Evolutionary conservation across 202 grass and related monocot species (phyloP), one percentile per base, ranked within the genome.

Genomic region (Eragrostis tef): DNA sequence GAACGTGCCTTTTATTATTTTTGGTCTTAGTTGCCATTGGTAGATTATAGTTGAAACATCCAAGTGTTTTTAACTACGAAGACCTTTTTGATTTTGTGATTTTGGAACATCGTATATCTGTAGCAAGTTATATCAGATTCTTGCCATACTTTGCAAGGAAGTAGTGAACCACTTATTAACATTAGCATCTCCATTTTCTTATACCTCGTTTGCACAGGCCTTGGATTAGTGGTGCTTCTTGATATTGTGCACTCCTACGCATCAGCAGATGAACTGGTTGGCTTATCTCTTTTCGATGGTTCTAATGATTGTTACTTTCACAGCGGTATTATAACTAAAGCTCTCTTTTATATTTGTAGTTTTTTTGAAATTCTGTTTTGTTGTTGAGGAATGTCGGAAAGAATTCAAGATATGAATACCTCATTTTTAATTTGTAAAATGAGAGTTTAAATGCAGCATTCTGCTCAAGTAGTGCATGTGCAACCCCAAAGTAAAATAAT

Each of bases 181-280:
- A 50, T 84, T 73, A 76, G 60, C 51, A 82, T 78, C 39, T 73
- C 47, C 57, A 50, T 69, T 79, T 85, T 72, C 31, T 56, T 71
- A 36, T 73, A 43, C 26, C 51, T 73, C 43, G 50, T 58, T 73
- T 87, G 50, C 20, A 77, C 77, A 97, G 94, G 92, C 53, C 92
- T 94, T 46, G 94, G 92, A 53, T 91, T 98, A 73, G 62, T 91
- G 75, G 90, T 98, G 24, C 84, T 94, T 83, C 80, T 98, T 84
- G 94, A 98, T 89, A 83, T 98, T 86, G 84, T 91, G 41, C 94
- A 98, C 86, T 98, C 94, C 10, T 98, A 98, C 89, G 94, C 94
- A 69, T 98, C 94, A 25, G 86, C 90, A 60, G 94, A 98, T 78
- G 94, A 94, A 83, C 67, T 83, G 78, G 90, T 88, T 68, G 94